A percentile compares a stretch with the other conserved stretches of the same genome.
These are phyloP conservation scores for Macrolepiota fuliginosa DNA, from an alignment of 768 basidiomycete species.

Conservation along the genomic window DNA sequence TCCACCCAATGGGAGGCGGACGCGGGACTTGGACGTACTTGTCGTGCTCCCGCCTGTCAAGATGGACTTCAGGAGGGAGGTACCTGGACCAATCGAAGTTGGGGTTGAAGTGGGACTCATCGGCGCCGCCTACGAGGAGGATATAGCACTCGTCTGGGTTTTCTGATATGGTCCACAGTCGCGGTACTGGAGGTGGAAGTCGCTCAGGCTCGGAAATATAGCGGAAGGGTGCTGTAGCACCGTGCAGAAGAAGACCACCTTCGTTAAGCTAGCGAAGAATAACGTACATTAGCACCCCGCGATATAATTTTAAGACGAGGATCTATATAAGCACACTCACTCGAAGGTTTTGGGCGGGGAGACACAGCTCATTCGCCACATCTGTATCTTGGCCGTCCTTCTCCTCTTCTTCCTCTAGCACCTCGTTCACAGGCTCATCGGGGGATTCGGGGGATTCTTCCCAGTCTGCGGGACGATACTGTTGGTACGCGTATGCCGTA, in stretches of 20 bases:
- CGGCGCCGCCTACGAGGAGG: constrained; percentile 38
- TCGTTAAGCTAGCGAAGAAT: constrained; percentile 29
- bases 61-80: constrained; percentile 38
- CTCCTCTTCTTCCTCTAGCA: constrained; percentile 16
- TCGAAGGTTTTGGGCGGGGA: constrained; percentile 37
- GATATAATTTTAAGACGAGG: neutral
- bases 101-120: constrained; percentile 38
- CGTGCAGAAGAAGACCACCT: constrained; percentile 36
- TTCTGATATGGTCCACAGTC: constrained; percentile 37
- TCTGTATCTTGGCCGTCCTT: neutral
- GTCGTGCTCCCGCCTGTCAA: constrained; percentile 44
- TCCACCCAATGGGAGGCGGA: too few species aligned
- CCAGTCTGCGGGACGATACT: constrained; percentile 26
- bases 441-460: constrained; percentile 15
- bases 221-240: constrained; percentile 31
- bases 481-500: constrained; percentile 25
- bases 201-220: constrained; percentile 5
- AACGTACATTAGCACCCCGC: neutral
- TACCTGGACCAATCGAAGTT: constrained; percentile 51
- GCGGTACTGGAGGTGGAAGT: constrained; percentile 19
- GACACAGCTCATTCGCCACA: constrained; percentile 34
- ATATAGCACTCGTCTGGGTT: constrained; percentile 38
- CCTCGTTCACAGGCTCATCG: constrained; percentile 20
- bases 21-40: constrained; percentile 29
- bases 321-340: constrained; percentile 21